Conservation (phyloP, 1,284 basidiomycete species). For the Ustilago nuda region DNA sequence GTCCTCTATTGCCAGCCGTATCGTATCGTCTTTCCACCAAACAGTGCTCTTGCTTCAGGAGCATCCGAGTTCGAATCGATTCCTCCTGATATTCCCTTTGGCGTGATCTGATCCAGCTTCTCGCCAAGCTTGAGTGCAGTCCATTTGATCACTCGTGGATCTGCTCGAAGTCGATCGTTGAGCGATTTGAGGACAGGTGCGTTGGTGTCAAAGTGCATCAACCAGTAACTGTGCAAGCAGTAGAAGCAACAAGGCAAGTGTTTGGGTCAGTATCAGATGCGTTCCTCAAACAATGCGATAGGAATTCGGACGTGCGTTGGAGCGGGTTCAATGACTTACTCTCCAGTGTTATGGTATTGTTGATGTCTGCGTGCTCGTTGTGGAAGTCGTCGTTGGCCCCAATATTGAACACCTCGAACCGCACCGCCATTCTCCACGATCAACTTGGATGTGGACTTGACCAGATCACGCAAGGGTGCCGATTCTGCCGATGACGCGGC, state of each 20-base stretch:
- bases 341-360: constrained; percentile 76
- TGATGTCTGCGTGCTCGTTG: constrained; percentile 81
- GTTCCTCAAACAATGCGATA: no score
- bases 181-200: constrained; percentile 78
- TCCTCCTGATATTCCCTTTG: constrained; percentile 57
- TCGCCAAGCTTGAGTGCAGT: constrained; percentile 83
- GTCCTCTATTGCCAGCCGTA: constrained; percentile 43
- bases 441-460: constrained; percentile 79
- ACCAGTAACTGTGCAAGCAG: constrained; percentile 80
- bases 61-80: constrained; percentile 35
- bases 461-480: constrained; percentile 79
- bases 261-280: constrained; percentile 1
- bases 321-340: constrained; percentile 75
- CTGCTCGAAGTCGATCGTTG: constrained; percentile 77
- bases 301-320: not conserved
- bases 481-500: constrained; percentile 65
- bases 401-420: constrained; percentile 80
- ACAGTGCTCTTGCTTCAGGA: constrained; percentile 44
- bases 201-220: constrained; percentile 86
- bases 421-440: constrained; percentile 83
- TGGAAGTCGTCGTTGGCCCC: constrained; percentile 80
- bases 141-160: constrained; percentile 85
- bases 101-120: constrained; percentile 71
- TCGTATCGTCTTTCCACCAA: constrained; percentile 53
- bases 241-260: not conserved